Base-by-base conservation (phyloP, 2,329 filamentous ascomycete species). In the Epichloe gansuensis region DNA sequence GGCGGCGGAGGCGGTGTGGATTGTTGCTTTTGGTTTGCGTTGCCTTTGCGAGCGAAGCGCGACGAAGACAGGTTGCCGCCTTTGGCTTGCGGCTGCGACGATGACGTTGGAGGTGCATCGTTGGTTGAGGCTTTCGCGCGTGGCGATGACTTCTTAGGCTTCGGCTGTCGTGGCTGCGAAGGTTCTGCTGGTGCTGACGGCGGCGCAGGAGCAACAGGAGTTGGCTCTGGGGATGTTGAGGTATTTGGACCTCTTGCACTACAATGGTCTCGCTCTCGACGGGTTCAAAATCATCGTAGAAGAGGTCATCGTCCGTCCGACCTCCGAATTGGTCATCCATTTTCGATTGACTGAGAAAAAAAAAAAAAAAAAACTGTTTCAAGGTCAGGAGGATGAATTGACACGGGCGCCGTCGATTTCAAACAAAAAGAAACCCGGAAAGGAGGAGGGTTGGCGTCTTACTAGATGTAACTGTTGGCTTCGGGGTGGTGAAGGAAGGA, bases 281-380 rank as follows among this genome's bases (percentile, higher is more conserved):
- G 7, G 77, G 78, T 63, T 82, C 79, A 54, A 82, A 80, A 60
- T 82, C 79, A 58, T 82, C 80, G 55, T 76, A 75, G 62, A 82
- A 82, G 54, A 82, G 72, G 61, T 81, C 79, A 58, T 82, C 80
- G 60, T 82, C 79, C 46, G 79, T 82, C 21, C 79, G 72, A 47
- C 78, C 78, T 54, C 75, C 73, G 58, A 81, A 82, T 60, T 82
- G 78, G 57, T 82, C 78, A 23, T 81, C 78, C 78, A 81, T 81
- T 11, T 34, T 42, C 25, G 11, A 25, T 34, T 4, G 42, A 37
- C 23, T 35, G 12, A 48, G 28, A 23, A 13, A 21, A 28, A n/a
- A 48, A 21, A 28, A n/a, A 48, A 28, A 48, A 39, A 23, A 13
- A 21, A 28, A n/a, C 25, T 50, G 38, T 23, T 44, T 49, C 23